Percentiles rank a stretch among this genome's conserved stretches.
phyloP scores from a whole-genome alignment of 768 basidiomycete genomes.

The Mycena rebaudengoi region DNA sequence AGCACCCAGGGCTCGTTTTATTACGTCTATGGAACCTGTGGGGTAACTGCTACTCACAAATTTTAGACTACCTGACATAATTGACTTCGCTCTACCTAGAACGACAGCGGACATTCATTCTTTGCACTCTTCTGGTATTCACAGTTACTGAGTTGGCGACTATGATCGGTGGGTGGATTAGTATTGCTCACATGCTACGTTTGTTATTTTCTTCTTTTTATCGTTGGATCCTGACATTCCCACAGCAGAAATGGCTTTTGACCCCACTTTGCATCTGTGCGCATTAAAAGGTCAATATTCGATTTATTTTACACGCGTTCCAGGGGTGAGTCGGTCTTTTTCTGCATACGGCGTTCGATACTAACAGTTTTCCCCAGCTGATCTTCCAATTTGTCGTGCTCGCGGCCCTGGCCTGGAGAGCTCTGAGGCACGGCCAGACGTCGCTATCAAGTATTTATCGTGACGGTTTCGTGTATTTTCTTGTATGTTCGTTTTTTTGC shows the following conservation, averaged over 20 bases:
- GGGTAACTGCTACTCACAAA: constrained; percentile 1
- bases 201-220: neutral
- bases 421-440: neutral
- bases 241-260: neutral
- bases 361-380: neutral
- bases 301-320: constrained; percentile 8
- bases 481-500: neutral
- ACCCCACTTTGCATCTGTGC: neutral
- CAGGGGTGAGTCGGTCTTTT: neutral
- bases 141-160: neutral
- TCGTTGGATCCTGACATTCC: neutral
- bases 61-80: too few relatives aligned
- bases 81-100: neutral
- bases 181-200: neutral
- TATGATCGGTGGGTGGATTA: neutral
- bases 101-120: constrained; percentile 11
- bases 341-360: neutral
- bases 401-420: neutral
- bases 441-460: neutral
- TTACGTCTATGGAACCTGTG: constrained; percentile 51
- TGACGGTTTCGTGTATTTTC: constrained; percentile 2
- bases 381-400: constrained; percentile 3
- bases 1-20: constrained; percentile 44
- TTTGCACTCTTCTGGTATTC: constrained; percentile 6
- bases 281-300: neutral